Base-by-base conservation (phyloP, 805 yeast genomes). In the Kodamaea hsintzibuensis region DNA sequence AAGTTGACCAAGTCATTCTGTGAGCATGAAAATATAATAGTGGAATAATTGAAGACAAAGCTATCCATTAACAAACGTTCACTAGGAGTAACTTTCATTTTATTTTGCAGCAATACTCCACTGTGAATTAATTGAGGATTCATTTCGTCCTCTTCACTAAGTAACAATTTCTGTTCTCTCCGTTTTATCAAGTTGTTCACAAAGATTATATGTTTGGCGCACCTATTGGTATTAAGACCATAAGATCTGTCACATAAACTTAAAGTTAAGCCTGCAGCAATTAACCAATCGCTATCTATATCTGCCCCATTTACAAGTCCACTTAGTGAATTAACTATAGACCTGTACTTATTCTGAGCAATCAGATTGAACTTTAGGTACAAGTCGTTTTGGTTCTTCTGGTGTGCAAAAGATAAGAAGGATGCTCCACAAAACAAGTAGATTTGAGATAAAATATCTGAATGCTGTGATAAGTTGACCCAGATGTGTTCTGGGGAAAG, bases 401-500 rank as follows among this genome's bases (percentile, higher is more conserved):
- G 55, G 3, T 68, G 58, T 7, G 67, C 30, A 33, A 51, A 57
- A 2, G 60, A 54, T 7, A 55, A 47, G 14, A 45, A 49, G 3
- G 58, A 52, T 6, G 62, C 60, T 5, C 62, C 63, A 33, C 63
- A 60, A 16, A 55, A 59, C 38, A 49, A 47, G 52, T 55, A 59
- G 13, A 91, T 77, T 1, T 73, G 65, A 0, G 57, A 49, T 55
- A 97, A 79, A 18, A 88, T 80, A 3, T 57, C 65, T 0, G 81
- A 65, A 66, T 95, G 97, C 56, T 80, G 77, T 0, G 68, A 74
- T 19, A 91, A 59, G 63, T 89, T 91, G 38, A 59, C 57, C 57
- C 60, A 60, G 2, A 59, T 43, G 19, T 56, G 55, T 2, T 46
- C 56, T 1, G 63, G 63, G 5, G 60, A 45, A 25, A 60, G 57